Conservation (phyloP, 2,329 filamentous ascomycete species). For the Epichloe uncinata region DNA sequence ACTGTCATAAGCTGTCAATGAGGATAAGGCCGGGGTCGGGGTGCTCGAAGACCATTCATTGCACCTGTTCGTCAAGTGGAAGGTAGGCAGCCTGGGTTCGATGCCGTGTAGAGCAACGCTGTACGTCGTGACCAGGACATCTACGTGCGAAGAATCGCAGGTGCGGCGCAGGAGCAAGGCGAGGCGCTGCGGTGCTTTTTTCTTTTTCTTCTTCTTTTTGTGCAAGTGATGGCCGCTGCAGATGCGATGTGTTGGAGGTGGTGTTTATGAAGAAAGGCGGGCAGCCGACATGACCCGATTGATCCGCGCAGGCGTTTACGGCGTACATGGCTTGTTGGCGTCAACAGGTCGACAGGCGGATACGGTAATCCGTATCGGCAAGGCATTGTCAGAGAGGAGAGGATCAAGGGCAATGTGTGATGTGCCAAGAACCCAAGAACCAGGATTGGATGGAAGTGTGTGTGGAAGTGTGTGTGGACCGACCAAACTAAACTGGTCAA, state of each 20-base stretch:
- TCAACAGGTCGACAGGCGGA: too few species aligned
- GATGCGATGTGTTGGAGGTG: neutral
- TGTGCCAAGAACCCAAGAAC: too few species aligned
- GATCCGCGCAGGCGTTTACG: neutral
- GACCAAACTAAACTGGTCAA: too few species aligned
- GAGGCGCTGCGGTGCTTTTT: conserved; percentile 17
- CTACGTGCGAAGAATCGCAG: too few species aligned
- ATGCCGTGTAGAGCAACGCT: neutral
- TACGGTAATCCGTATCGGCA: too few species aligned
- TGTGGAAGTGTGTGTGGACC: too few species aligned
- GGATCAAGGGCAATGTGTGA: neutral
- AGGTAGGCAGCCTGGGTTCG: too few species aligned
- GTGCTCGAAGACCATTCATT: neutral
- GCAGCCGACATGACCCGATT: neutral
- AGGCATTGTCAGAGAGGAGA: neutral
- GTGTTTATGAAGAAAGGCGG: neutral
- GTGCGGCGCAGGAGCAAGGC: neutral
- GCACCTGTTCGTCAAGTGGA: too few species aligned
- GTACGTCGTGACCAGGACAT: neutral
- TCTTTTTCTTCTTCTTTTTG: too few species aligned
- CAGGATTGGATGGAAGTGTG: too few species aligned
- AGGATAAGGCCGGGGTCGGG: neutral
- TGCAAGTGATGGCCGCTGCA: conserved; percentile 1
- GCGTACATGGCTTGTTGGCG: too few species aligned
- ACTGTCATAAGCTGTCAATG: neutral